These are phyloP conservation scores for Mycocentrospora acerina DNA, from an alignment of 2,329 filamentous ascomycete genomes.

Conservation along the genomic window DNA sequence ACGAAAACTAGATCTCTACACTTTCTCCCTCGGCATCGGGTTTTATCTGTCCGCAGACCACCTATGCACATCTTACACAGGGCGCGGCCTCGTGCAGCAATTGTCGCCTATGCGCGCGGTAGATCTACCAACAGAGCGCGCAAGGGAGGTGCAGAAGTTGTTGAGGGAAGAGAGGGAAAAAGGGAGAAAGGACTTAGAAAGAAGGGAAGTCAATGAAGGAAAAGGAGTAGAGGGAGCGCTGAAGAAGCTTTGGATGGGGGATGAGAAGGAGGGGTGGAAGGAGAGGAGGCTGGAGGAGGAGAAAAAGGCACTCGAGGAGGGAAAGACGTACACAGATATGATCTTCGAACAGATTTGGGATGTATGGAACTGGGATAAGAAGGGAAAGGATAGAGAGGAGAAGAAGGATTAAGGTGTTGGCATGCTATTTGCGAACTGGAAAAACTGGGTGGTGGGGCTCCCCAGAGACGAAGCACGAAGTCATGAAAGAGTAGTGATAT, in stretches of 20 bases:
- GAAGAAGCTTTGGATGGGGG: slow-evolving; percentile 43
- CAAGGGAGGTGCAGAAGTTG: slow-evolving; percentile 32
- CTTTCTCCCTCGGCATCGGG: slow-evolving; percentile 53
- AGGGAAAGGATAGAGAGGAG: slow-evolving; percentile 27
- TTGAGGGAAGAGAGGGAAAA: slow-evolving; percentile 45
- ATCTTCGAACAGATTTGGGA: slow-evolving; percentile 52
- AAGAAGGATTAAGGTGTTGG: slow-evolving; percentile 23
- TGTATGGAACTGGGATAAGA: slow-evolving; percentile 50
- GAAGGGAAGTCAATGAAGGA: slow-evolving; percentile 31
- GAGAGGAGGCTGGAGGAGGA: slow-evolving; percentile 48
- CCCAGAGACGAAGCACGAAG: too few species aligned
- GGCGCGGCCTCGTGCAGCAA: slow-evolving; percentile 41
- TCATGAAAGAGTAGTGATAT: neutral
- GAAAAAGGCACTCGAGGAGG: slow-evolving; percentile 42
- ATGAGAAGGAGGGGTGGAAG: slow-evolving; percentile 49
- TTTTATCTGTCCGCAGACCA: slow-evolving; percentile 55
- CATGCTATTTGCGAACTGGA: neutral
- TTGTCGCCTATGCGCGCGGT: slow-evolving; percentile 16
- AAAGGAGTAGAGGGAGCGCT: slow-evolving; percentile 28
- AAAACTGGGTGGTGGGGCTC: neutral
- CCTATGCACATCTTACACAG: slow-evolving; percentile 46
- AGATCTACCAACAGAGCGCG: slow-evolving; percentile 41
- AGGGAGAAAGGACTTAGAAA: slow-evolving; percentile 30
- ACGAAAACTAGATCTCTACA: slow-evolving; percentile 64
- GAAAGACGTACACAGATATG: slow-evolving; percentile 45